Base-by-base conservation (phyloP, 2,329 filamentous ascomycete species). In the Aschersonia sp. region DNA sequence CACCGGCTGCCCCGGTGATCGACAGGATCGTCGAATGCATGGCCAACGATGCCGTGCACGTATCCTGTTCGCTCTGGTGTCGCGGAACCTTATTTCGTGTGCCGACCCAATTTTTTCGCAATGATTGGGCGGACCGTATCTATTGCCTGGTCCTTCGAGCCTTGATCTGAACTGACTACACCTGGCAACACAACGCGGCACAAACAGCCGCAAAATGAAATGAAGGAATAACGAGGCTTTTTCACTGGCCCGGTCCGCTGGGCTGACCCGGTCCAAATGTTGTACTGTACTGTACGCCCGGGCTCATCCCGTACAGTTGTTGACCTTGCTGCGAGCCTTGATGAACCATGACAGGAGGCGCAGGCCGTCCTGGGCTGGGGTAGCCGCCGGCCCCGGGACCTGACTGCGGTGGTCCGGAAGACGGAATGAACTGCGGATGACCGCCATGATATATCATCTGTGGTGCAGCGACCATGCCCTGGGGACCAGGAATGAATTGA, bases 281-380 rank as follows among this genome's bases (percentile, higher is more conserved):
- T 60, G 87, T 84, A 58, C 81, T 83, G 59, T 83, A 86, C 59
- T 83, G 83, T 64, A 82, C 74, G 47, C 73, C 81, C 42, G 83
- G 83, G 57, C 81, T 84, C 81, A 89, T 86, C 53, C 77, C 84
- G 70, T 76, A 89, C 67, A 71, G 78, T 57, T 69, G 79, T 60
- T 94, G 87, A 41, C 89, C 88, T 62, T 94, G 89, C 59, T 95
- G 90, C 31, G 89, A 95, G 48, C 87, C 87, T 66, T 95, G 87
- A 54, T 89, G 89, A 58, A 83, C 85, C 90, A 97, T 97, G 81
- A 94, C 87, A 2, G 87, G 83, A 10, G 92, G 87, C 22, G 71
- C 62, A 31, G 82, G 81, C 44, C 88, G 79, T 48, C 87, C 81
- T 1, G 90, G 90, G 60, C 90, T 95, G n/a, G 87, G 85, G 59